phyloP scores from a whole-genome alignment of 192 early-diverging fungal species.

The Chytriomyces hyalinus region DNA sequence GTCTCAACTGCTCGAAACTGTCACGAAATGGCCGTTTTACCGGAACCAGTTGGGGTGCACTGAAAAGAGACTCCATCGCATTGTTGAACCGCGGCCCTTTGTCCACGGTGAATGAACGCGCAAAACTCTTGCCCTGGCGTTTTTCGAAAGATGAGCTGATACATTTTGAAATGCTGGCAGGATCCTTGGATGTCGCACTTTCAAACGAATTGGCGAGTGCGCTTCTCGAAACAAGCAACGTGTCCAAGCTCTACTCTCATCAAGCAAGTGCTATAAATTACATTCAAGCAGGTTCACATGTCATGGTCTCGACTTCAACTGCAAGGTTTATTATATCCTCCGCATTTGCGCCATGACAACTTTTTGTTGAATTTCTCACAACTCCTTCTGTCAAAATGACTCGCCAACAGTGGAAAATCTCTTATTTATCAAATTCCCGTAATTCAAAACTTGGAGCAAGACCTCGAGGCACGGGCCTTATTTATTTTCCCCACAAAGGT shows the following conservation, averaged over 20 bases:
- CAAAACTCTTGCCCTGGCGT: not conserved
- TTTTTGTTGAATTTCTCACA: slow-evolving; percentile 8
- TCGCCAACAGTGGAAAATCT: slow-evolving; percentile 72
- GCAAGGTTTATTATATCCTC: slow-evolving; percentile 53
- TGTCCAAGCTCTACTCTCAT: slow-evolving; percentile 69
- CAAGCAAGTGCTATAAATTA: slow-evolving; percentile 70
- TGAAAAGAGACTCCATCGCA: too few relatives aligned
- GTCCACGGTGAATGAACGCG: not conserved
- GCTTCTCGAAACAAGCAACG: slow-evolving; percentile 31
- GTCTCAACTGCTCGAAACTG: slow-evolving; percentile 25
- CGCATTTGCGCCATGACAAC: not conserved
- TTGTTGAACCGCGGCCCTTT: not conserved
- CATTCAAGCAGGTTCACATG: slow-evolving; percentile 52
- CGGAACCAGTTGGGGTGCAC: slow-evolving; percentile 42
- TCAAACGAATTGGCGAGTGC: slow-evolving; percentile 31
- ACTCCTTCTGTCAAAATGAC: slow-evolving; percentile 11
- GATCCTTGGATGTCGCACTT: slow-evolving; percentile 31
- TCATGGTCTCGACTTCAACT: slow-evolving; percentile 75
- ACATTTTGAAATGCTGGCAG: not conserved
- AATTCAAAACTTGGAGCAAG: slow-evolving; percentile 55
- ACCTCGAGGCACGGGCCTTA: slow-evolving; percentile 52
- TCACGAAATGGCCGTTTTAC: slow-evolving; percentile 50
- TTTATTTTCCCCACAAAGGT: slow-evolving; percentile 81
- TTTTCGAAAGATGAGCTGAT: not conserved
- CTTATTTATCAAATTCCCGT: slow-evolving; percentile 77